Evolutionary conservation across 2,329 filamentous ascomycete genomes (phyloP), one percentile per base, ranked within the genome.

Genomic region (Helminthosporium solani): DNA sequence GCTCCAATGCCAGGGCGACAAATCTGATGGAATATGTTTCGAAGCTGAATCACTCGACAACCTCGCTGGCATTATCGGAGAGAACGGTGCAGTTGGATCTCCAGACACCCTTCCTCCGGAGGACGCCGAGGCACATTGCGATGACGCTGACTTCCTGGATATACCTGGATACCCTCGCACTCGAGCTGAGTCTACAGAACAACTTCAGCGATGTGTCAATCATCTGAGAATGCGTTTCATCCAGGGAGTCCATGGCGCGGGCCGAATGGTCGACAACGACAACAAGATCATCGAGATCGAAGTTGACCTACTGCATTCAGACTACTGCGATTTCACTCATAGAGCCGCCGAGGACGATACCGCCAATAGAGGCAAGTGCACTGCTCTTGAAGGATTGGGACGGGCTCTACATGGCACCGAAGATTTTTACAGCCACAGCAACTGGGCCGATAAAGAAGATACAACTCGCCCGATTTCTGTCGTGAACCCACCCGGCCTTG

Each of bases 91-190:
- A 9, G 58, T 61, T 8, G 58, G 58, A 16, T 56, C 58, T 12
- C 58, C 58, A n/a, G 58, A 61, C 34, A 52, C 55, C 47, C 49
- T 61, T 2, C 56, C 59, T 33, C 58, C 58, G 1, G 58, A 61
- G 44, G 58, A 57, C 15, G 53, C 58, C 27, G 55, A 61, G 19
- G 58, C 58, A 23, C 58, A 61, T 31, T 61, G 58, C 52, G 58
- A 61, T 30, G 58, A 61, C 36, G 58, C 58, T 3, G 58, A 61
- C 43, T 61, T 58, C 41, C 33, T 61, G n/a, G 56, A 61, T 16
- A 44, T 37, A 1, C 40, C 35, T 2, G 36, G 33, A n/a, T 61
- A 61, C 46, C 58, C 58, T 9, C 56, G 52, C 12, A 54, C 56
- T 4, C 46, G 58, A 2, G 43, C 48, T 31, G 44, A 60, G 42